Conservation (phyloP, 257 asterid genomes). For the Mitragyna speciosa region DNA sequence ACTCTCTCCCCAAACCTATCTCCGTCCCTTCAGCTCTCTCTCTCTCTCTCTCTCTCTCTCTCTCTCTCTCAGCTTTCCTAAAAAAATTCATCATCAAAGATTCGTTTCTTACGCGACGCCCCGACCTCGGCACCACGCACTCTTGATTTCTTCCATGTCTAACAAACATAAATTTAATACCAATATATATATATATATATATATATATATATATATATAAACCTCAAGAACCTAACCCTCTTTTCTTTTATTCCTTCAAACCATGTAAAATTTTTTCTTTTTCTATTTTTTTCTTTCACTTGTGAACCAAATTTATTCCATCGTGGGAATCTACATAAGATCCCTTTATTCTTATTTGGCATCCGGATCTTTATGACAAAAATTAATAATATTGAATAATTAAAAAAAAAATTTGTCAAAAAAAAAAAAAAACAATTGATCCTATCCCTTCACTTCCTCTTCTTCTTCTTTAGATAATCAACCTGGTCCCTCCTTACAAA, state of each 20-base stretch:
- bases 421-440: no score
- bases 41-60: no score
- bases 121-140: conserved; percentile 67
- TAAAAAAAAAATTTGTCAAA: no score
- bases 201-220: no score
- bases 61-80: conserved; percentile 5
- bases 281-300: not conserved
- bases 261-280: not conserved
- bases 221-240: not conserved
- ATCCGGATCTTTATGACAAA: conserved; percentile 46
- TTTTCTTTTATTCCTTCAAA: not conserved
- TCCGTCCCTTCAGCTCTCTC: not conserved
- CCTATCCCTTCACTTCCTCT: not conserved
- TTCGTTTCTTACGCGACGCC: conserved; percentile 81
- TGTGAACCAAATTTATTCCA: conserved; percentile 40
- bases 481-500: conserved; percentile 22
- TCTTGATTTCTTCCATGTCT: conserved; percentile 11
- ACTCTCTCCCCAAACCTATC: not conserved
- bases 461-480: conserved; percentile 16
- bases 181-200: no score
- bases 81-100: conserved; percentile 37
- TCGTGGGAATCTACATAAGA: conserved; percentile 56
- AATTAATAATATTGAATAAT: no score
- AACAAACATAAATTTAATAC: not conserved
- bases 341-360: conserved; percentile 50